phyloP scores from a whole-genome alignment of 2,329 filamentous ascomycete genomes.

The Chaetomium sp. region DNA sequence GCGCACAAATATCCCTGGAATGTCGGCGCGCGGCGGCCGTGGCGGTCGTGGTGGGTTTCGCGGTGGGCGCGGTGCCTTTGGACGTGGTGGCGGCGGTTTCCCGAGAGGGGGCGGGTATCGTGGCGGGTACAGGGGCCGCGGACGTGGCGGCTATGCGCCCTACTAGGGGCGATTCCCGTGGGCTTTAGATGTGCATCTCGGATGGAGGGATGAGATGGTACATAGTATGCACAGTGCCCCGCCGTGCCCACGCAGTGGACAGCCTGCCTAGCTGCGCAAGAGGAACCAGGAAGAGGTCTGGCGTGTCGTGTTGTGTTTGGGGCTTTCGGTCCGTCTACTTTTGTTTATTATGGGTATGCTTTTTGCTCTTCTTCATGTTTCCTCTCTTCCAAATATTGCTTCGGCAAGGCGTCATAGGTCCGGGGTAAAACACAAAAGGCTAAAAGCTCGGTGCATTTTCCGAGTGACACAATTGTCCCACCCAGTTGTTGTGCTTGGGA shows the following conservation, averaged over 20 bases:
- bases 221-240: too few relatives aligned
- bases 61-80: conserved; percentile 43
- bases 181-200: too few relatives aligned
- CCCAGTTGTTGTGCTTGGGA: too few relatives aligned
- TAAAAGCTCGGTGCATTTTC: neutral
- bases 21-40: conserved; percentile 76
- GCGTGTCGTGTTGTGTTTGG: too few relatives aligned
- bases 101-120: conserved; percentile 47
- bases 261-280: conserved; percentile 9
- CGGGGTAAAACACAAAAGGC: conserved; percentile 9
- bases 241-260: neutral
- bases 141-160: conserved; percentile 53
- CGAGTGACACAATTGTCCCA: neutral
- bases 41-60: conserved; percentile 42
- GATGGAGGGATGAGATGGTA: too few relatives aligned
- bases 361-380: neutral
- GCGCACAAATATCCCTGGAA: conserved; percentile 91
- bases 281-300: neutral
- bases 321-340: neutral
- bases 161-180: conserved; percentile 41
- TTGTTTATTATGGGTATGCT: conserved; percentile 1
- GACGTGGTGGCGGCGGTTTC: conserved; percentile 42
- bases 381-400: neutral
- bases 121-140: conserved; percentile 60
- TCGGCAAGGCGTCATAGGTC: conserved; percentile 12